Percentiles rank a stretch among this genome's conserved stretches.
Conservation (phyloP, 1,284 basidiomycete genomes). For the Schizophyllum amplum region DNA sequence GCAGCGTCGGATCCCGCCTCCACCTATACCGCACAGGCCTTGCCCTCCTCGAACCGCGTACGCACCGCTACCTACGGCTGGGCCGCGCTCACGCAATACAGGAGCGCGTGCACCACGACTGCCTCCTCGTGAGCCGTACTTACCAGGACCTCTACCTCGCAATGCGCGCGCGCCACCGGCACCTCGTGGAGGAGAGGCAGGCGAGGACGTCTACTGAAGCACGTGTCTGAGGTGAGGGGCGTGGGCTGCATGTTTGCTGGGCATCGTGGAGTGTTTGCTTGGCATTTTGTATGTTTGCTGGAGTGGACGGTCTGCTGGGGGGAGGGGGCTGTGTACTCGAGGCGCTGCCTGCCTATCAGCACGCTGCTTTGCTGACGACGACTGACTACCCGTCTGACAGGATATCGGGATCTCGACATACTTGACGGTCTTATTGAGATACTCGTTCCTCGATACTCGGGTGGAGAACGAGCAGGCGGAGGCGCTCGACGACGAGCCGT, state of each 20-base stretch:
- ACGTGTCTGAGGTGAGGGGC: conserved; percentile 79
- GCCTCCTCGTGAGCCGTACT: conserved; percentile 66
- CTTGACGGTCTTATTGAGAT: conserved; percentile 85
- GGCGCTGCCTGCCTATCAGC: background rate
- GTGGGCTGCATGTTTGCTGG: background rate
- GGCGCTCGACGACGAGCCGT: conserved; percentile 28
- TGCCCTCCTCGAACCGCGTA: conserved; percentile 70
- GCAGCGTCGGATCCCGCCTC: conserved; percentile 51
- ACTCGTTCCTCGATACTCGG: conserved; percentile 33
- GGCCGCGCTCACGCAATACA: conserved; percentile 74
- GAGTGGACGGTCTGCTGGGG: no score
- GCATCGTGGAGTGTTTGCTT: no score
- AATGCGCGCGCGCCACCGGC: conserved; percentile 78
- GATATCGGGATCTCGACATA: conserved; percentile 92
- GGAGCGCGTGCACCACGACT: conserved; percentile 86
- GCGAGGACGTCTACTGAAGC: conserved; percentile 77
- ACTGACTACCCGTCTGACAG: conserved; percentile 24
- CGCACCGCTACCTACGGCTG: conserved; percentile 84
- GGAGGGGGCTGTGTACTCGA: no score
- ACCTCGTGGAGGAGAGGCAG: conserved; percentile 66
- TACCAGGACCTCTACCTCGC: conserved; percentile 87
- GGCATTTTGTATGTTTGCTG: no score
- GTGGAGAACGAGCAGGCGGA: background rate
- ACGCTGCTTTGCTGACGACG: background rate
- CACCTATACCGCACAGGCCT: conserved; percentile 79